Evolutionary conservation across 495 filamentous ascomycete species (phyloP).

Genomic region (Penicillium paxilli): DNA sequence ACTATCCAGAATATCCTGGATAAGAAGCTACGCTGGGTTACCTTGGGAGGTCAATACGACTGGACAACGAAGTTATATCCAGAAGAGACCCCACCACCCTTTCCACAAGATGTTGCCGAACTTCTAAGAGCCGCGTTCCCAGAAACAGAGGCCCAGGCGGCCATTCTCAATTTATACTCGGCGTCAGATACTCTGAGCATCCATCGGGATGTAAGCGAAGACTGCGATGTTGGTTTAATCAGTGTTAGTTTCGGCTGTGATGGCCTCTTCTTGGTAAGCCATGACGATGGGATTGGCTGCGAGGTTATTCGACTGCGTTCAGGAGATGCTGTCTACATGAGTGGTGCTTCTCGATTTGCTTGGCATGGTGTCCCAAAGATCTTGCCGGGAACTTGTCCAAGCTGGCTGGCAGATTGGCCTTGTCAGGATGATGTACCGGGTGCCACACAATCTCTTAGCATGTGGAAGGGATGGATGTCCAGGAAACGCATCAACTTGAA

Average conservation of each 20-base stretch:
- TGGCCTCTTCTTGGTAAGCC: conserved; percentile 64
- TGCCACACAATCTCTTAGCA: conserved; percentile 43
- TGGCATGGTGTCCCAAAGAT: conserved; percentile 95
- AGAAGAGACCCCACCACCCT: conserved; percentile 59
- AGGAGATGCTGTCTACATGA: conserved; percentile 84
- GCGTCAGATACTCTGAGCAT: conserved; percentile 84
- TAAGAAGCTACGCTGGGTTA: conserved; percentile 87
- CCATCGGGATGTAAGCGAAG: conserved; percentile 89
- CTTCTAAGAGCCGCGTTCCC: conserved; percentile 69
- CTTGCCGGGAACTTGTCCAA: conserved; percentile 72
- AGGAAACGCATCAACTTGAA: conserved; percentile 88
- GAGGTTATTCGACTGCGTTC: conserved; percentile 69
- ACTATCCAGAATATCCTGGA: conserved; percentile 63
- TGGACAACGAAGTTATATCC: conserved; percentile 88
- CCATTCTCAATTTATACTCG: conserved; percentile 88
- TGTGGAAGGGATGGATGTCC: conserved; percentile 82
- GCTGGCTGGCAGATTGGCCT: conserved; percentile 75
- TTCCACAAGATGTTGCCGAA: conserved; percentile 69
- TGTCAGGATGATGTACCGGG: conserved; percentile 27
- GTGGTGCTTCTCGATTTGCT: conserved; percentile 72
- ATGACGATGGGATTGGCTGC: conserved; percentile 43
- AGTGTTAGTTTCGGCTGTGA: conserved; percentile 89
- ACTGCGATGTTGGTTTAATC: conserved; percentile 69
- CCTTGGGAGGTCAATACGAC: conserved; percentile 90
- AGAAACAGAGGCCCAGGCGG: conserved; percentile 73